These are phyloP conservation scores for Hyaloperonospora brassicae DNA, from an alignment of 352 stramenopile genomes.

Conservation along the genomic window DNA sequence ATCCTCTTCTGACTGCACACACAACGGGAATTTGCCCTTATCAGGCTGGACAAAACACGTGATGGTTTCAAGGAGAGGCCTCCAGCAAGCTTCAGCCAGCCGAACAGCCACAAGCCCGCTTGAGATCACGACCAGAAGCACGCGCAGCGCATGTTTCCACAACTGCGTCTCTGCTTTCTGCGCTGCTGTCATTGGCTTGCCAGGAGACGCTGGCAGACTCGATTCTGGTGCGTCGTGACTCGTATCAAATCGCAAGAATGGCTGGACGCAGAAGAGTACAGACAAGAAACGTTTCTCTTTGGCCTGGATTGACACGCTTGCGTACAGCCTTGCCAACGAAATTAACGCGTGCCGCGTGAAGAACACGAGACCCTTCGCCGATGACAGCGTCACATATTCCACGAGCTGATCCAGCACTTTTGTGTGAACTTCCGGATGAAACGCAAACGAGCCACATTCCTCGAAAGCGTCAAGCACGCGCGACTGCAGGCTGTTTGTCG, in stretches of 20 bases:
- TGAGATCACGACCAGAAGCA: constrained; percentile 65
- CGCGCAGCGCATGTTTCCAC: constrained; percentile 70
- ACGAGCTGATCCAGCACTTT: constrained; percentile 66
- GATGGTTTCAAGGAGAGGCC: constrained; percentile 55
- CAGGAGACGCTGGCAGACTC: constrained; percentile 11
- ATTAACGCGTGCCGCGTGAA: constrained; percentile 72
- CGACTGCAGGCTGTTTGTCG: constrained; percentile 75
- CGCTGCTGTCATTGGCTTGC: constrained; percentile 38
- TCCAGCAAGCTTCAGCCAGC: constrained; percentile 43
- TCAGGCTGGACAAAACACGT: constrained; percentile 49
- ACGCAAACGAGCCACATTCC: constrained; percentile 63
- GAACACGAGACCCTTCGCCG: constrained; percentile 49
- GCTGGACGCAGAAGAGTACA: constrained; percentile 60
- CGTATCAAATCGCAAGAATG: constrained; percentile 47
- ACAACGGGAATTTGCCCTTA: constrained; percentile 42
- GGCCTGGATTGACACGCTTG: constrained; percentile 45
- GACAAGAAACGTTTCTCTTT: constrained; percentile 46
- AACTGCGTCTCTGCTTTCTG: constrained; percentile 64
- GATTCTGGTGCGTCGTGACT: constrained; percentile 5
- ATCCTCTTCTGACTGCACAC: constrained; percentile 65
- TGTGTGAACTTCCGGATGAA: constrained; percentile 53
- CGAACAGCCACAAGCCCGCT: constrained; percentile 52
- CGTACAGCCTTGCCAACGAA: constrained; percentile 70
- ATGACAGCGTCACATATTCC: constrained; percentile 44
- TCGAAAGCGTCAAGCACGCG: constrained; percentile 80